Conservation (phyloP, 2,329 filamentous ascomycete genomes). For the Myriangium duriaei region DNA sequence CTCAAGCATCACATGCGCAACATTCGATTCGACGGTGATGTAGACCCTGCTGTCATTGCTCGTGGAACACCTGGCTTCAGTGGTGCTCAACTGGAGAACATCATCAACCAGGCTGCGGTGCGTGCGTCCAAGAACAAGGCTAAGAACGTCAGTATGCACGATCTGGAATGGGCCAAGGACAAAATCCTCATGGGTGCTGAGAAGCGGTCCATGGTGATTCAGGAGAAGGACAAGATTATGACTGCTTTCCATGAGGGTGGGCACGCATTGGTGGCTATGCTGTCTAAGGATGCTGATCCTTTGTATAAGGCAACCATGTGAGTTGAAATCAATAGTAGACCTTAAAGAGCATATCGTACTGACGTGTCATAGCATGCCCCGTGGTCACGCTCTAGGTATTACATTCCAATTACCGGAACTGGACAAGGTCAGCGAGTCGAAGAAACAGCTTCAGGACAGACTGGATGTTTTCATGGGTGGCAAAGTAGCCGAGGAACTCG, state of each 20-base stretch:
- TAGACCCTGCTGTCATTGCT: conserved; percentile 74
- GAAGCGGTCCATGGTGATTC: conserved; percentile 76
- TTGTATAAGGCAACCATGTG: conserved; percentile 91
- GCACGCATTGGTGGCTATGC: conserved; percentile 80
- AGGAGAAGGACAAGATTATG: conserved; percentile 84
- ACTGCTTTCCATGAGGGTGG: conserved; percentile 97
- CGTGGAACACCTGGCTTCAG: conserved; percentile 84
- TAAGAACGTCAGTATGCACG: conserved; percentile 57
- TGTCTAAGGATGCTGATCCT: conserved; percentile 60
- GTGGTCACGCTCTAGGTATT: conserved; percentile 73
- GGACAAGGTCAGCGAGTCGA: conserved; percentile 83
- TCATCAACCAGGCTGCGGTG: conserved; percentile 91
- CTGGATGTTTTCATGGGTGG: conserved; percentile 77
- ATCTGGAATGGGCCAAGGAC: conserved; percentile 97
- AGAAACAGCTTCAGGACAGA: conserved; percentile 65
- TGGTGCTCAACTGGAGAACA: conserved; percentile 89
- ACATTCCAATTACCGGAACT: conserved; percentile 82
- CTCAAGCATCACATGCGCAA: conserved; percentile 89
- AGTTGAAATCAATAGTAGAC: background rate
- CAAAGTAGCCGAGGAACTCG: conserved; percentile 80
- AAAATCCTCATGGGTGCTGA: conserved; percentile 96
- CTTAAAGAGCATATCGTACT: background rate
- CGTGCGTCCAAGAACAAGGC: conserved; percentile 83
- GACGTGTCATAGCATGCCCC: conserved; percentile 49
- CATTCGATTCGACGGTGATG: conserved; percentile 66